Evolutionary conservation across 805 yeast species (phyloP).

Genomic region (Starmera pachycereana): DNA sequence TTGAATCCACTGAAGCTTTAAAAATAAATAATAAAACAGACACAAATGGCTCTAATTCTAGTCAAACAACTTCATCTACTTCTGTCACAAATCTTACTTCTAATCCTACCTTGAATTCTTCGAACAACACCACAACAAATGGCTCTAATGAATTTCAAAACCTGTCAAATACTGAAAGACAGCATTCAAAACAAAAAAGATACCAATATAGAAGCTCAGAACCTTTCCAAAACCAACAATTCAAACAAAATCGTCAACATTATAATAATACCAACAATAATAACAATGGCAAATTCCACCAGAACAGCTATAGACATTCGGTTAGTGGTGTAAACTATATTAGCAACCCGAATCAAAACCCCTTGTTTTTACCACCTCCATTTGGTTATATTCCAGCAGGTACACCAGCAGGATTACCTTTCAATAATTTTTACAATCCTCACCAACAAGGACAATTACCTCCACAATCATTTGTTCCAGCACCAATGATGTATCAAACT

Average conservation of each 20-base stretch:
- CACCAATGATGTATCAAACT: neutral
- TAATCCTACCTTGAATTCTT: too few species aligned
- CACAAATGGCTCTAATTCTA: neutral
- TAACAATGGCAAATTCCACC: slow-evolving; percentile 3
- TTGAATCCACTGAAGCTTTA: neutral
- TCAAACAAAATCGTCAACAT: neutral
- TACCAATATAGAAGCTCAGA: slow-evolving; percentile 14
- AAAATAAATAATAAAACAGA: neutral
- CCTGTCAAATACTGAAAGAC: neutral
- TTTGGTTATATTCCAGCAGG: slow-evolving; percentile 7
- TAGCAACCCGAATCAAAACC: slow-evolving; percentile 2
- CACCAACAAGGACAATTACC: neutral
- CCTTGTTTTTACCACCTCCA: neutral
- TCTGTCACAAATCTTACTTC: neutral
- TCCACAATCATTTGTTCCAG: too few species aligned
- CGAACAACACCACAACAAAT: too few species aligned
- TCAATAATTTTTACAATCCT: neutral
- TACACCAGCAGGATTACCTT: neutral
- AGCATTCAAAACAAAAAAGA: slow-evolving; percentile 1
- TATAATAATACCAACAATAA: slow-evolving; percentile 2
- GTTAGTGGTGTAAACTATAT: slow-evolving; percentile 4
- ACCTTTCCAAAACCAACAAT: slow-evolving; percentile 4
- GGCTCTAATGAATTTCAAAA: too few species aligned
- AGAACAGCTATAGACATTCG: slow-evolving; percentile 12
- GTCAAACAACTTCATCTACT: neutral